Evolutionary conservation across 2,329 filamentous ascomycete species (phyloP).

Genomic region (Pseudogymnoascus sp.): DNA sequence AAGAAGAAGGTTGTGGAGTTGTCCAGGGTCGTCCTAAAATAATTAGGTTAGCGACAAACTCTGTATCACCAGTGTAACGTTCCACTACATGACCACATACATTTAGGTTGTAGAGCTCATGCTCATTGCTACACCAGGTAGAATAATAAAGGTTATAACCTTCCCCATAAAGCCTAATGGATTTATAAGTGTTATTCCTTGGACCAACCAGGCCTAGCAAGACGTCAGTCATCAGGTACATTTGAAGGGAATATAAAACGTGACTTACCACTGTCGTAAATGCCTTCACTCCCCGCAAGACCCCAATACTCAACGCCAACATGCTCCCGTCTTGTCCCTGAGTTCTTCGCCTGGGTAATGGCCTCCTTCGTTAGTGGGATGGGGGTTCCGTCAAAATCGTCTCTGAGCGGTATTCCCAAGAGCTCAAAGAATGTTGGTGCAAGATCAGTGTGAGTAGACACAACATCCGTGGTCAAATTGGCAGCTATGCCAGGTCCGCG

Average conservation of each 20-base stretch:
- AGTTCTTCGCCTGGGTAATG: slow-evolving; percentile 15
- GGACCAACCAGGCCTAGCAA: slow-evolving; percentile 13
- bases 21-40: slow-evolving; percentile 39
- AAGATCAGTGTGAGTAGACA: slow-evolving; percentile 47
- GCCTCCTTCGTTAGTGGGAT: slow-evolving; percentile 30
- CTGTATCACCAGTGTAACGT: background rate
- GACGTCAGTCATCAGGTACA: background rate
- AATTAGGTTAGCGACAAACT: background rate
- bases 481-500: slow-evolving; percentile 46
- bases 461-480: slow-evolving; percentile 32
- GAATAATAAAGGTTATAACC: slow-evolving; percentile 56
- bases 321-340: slow-evolving; percentile 33
- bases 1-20: slow-evolving; percentile 35
- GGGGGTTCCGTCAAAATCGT: slow-evolving; percentile 39
- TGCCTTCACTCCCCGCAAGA: slow-evolving; percentile 21
- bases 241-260: background rate
- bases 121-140: slow-evolving; percentile 61
- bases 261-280: slow-evolving; percentile 14
- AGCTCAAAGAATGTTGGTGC: slow-evolving; percentile 40
- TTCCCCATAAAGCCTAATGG: slow-evolving; percentile 34
- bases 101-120: slow-evolving; percentile 56
- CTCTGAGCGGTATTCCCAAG: slow-evolving; percentile 28
- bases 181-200: slow-evolving; percentile 43
- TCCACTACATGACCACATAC: slow-evolving; percentile 27
- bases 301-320: slow-evolving; percentile 42